Evolutionary conservation across 169 alveolate species (phyloP), one percentile per base, ranked within the genome.

Genomic region (Blepharisma undulans): DNA sequence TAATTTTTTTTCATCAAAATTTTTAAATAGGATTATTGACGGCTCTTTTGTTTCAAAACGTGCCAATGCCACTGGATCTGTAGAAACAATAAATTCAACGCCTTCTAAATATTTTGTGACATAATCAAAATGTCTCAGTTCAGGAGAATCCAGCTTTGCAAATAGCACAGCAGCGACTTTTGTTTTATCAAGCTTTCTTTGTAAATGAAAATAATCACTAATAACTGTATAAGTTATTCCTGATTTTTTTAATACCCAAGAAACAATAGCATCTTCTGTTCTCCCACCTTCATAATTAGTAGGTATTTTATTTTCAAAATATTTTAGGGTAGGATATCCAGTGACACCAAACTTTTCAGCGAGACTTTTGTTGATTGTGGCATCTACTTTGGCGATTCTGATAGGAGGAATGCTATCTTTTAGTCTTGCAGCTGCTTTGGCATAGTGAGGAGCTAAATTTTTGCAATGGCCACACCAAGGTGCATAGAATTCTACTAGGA

Each of bases 391-490:
- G 36, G 99, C 99, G 22, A 98, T 87, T 29, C 92, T 90, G 80
- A 96, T 94, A 22, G 94, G 94, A 80, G 98, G 94, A 48, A 94
- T 95, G 78, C 96, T 95, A 60, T 95, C 97, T n/a, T 92, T 76
- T 12, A 97, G 95, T 76, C 89, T 84, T 72, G 91, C 95, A 21
- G 99, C 99, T 16, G 99, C 99, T 93, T 97, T 97, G 89, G 97
- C 96, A 90, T 97, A 98, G 88, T 98, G 99, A 29, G 99, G 99
- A 76, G 99, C 99, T 72, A 98, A 93, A 60, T 95, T 91, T 95
- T 98, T 98, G 93, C 99, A 98, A 93, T 98, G 99, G 84, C 97
- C 97, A 91, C 97, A 94, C 99, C 99, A 98, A 18, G 99, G 99
- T 48, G 99, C 99, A 91, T 98, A 98, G 92, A 97, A 98, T 87